Base-by-base conservation (phyloP, 23 red algal genomes). In the Cyanidium caldarium region DNA sequence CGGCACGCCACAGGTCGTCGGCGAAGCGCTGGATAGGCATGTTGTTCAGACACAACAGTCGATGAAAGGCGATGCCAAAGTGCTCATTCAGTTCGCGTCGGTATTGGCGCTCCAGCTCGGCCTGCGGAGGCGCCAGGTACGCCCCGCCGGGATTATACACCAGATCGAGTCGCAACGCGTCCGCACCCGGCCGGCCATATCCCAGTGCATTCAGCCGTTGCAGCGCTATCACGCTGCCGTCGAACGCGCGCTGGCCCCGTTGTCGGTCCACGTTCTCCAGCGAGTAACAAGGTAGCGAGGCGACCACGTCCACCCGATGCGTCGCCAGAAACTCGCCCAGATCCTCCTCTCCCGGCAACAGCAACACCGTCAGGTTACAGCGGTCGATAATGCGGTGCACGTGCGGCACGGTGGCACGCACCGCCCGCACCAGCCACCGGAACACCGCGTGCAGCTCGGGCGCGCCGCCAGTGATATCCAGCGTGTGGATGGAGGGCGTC, bases 391-490 rank as follows among this genome's bases (percentile, higher is more conserved):
- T 66, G 31, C 40, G 66, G 2, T 68, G 38, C 39, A 78, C 91
- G 66, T 78, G 65, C 1, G 38, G 14, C 28, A 21, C 19, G 10
- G 19, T 5, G 15, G 40, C 68, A 12, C 67, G 41, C 13, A 87
- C 46, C 28, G 42, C 43, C 19, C 38, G 34, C 23, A 87, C 78
- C 51, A 96, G 71, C 35, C 34, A 71, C 17, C 83, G 73, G 65
- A 96, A 96, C 37, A 76, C 51, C 3, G 34, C 40, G 72, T 96
- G 91, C 79, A 96, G 72, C 57, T 96, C 91, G 37, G 91, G 91
- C 44, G 91, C 91, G 29, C 91, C 91, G 34, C 91, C 91, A 15
- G 91, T 96, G 58, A 96, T 96, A 40, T 96, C 91, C 28, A 84
- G 78, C 1, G 80, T 77, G 21, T 68, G 21, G 14, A 96, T 40